Conservation (phyloP, 2,329 filamentous ascomycete genomes). For the Neonectria neomacrospora region DNA sequence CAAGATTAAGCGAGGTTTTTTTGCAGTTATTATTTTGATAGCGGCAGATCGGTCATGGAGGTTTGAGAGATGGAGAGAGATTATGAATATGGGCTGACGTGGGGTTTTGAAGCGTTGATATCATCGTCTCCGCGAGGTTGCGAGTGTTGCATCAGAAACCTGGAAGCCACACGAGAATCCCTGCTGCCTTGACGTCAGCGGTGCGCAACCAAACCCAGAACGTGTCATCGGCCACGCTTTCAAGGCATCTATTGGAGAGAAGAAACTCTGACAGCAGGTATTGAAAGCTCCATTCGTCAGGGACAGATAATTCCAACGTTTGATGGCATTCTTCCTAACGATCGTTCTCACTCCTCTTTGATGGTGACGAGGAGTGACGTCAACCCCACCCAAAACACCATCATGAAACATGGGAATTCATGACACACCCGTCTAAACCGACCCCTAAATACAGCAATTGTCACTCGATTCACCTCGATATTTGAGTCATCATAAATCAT, state of each 20-base stretch:
- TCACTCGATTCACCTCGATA: neutral
- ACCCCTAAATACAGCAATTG: neutral
- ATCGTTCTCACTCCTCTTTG: neutral
- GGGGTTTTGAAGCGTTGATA: constrained; percentile 9
- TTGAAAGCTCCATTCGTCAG: neutral
- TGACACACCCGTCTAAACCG: neutral
- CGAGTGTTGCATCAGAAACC: constrained; percentile 33
- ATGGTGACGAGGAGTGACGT: constrained; percentile 32
- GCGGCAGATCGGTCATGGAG: neutral
- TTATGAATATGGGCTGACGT: neutral
- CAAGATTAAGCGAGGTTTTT: neutral
- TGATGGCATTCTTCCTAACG: neutral
- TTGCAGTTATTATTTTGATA: neutral
- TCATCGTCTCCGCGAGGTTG: constrained; percentile 14
- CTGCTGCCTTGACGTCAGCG: constrained; percentile 42
- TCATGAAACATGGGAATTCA: constrained; percentile 15
- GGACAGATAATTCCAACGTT: neutral
- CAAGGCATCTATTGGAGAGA: neutral
- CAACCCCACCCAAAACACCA: constrained; percentile 20
- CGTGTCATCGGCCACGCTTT: constrained; percentile 15
- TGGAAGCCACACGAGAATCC: constrained; percentile 39
- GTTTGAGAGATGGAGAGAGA: neutral
- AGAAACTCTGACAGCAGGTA: neutral
- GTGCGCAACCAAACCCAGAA: constrained; percentile 28
- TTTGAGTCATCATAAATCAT: constrained; percentile 36